Evolutionary conservation across 2,329 filamentous ascomycete genomes (phyloP), one percentile per base, ranked within the genome.

Genomic region (Sordariomycetes sp.): DNA sequence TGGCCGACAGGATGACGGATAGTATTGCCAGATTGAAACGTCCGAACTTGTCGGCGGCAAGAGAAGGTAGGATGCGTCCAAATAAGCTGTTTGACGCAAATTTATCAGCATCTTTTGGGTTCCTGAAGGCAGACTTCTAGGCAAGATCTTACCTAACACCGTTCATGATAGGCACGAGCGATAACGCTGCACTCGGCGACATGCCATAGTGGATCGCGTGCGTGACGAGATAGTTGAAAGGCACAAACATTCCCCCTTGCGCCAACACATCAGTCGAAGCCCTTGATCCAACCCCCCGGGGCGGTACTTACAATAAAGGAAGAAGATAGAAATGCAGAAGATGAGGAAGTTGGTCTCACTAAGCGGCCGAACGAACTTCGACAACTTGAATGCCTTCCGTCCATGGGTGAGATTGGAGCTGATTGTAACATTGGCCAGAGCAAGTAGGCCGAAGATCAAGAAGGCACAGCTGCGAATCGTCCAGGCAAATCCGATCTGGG

Each of bases 11-110:
- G 20, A 54, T 55, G 21, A 63, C 65, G 32, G 71, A 63, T 8
- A 67, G 44, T 16, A 70, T 59, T 31, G 64, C 61, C 19, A 58
- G 47, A 40, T 65, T 64, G 48, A 55, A 64, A 6, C 49, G 49
- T 9, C 61, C 61, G 6, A 59, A 34, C 27, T 34, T 44, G 44
- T 65, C 62, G 4, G 53, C 53, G 8, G 54, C 28, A 20, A 57
- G 31, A 4, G 57, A 57, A 0, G 57, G 46, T 8, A 48, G 34
- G 3, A 60, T 28, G 11, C 58, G 55, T 1, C 58, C 61, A 26
- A 63, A 54, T 3, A 65, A 44, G n/a, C n/a, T n/a, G n/a, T n/a
- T n/a, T n/a, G n/a, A n/a, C n/a, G n/a, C n/a, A n/a, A n/a, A n/a
- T n/a, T n/a, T n/a, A n/a, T n/a, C n/a, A n/a, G n/a, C n/a, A n/a